Evolutionary conservation across 495 filamentous ascomycete genomes (phyloP), one percentile per base, ranked within the genome.

Genomic region (Penicillium paradoxum): DNA sequence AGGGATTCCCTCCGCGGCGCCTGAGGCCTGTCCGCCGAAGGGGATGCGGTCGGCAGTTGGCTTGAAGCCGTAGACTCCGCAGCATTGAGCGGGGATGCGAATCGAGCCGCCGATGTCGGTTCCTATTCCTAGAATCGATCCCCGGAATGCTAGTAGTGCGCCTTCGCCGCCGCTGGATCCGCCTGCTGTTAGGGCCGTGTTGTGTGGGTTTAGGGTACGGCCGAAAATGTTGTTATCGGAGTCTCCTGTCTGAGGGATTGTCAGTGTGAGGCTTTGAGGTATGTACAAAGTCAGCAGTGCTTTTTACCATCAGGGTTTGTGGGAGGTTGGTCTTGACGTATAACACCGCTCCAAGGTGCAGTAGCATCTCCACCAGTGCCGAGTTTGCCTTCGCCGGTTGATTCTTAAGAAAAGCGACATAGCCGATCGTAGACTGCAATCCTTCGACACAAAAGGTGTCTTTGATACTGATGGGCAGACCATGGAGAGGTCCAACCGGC

Each of bases 31-130:
- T n/a, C 63, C 65, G 4, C 63, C 54, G 25, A 57, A 66, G 5
- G 85, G 84, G 0, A 87, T 60, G 13, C 83, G 72, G 24, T 59
- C 63, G 11, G 62, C 61, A 0, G 80, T 86, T 1, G 85, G 84
- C 49, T 80, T 79, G 53, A 85, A 73, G 0, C 83, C 84, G 59
- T 78, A 87, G 0, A 88, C 44, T 5, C 80, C 83, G 45, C 80
- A 78, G 59, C 78, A 80, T 8, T 79, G 76, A 1, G 86, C 82
- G 14, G 86, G 86, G 30, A 72, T 73, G 0, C 83, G 73, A 41
- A 86, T 82, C 0, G 79, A 84, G 2, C 83, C 83, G 13, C 59
- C 85, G 53, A 87, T 80, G 51, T 89, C 86, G 0, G 79, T 83
- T 0, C 84, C 85, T 14, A 88, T 76, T 1, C 85, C 86, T 0